Conservation (phyloP, 2,329 filamentous ascomycete genomes). For the Trichoderma sp. region DNA sequence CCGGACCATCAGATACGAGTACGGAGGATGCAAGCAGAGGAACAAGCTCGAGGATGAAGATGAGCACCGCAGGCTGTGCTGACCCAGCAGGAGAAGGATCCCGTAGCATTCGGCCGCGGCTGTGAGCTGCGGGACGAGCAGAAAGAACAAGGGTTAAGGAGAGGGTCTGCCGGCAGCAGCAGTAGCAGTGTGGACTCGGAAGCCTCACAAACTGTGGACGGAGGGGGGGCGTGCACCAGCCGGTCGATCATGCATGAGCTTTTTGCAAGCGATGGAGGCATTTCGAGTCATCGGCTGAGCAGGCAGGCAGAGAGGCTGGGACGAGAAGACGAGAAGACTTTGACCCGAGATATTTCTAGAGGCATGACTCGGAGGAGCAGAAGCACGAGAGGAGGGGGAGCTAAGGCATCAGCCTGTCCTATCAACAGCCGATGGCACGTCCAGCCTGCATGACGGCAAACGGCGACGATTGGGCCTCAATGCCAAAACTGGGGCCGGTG, state of each 20-base stretch:
- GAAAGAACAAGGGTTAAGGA: not conserved
- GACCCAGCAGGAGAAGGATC: not conserved
- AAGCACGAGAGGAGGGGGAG: not conserved
- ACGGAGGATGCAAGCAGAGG: not conserved
- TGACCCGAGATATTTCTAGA: not conserved
- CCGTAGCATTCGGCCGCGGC: constrained; percentile 3
- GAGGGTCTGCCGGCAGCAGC: not conserved
- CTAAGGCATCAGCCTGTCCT: not conserved
- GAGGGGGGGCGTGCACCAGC: not conserved
- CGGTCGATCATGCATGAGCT: constrained; percentile 3
- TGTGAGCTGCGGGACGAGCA: not conserved
- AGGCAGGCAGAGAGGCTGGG: not conserved
- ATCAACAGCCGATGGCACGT: not conserved
- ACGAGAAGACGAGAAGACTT: not conserved
- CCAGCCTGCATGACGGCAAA: constrained; percentile 16
- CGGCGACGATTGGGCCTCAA: constrained; percentile 21
- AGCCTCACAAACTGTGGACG: not conserved
- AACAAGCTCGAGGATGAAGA: not conserved
- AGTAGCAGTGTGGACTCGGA: not conserved
- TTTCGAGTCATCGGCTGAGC: constrained; percentile 14
- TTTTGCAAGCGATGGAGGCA: not conserved
- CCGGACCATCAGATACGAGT: not conserved
- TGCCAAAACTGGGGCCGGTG: not conserved
- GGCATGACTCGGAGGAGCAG: constrained; percentile 7
- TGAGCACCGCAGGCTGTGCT: not conserved